A percentile compares a stretch with the other conserved stretches of the same genome.
phyloP scores from a whole-genome alignment of 2,329 filamentous ascomycete genomes.

The Magnaporthiopsis poae region DNA sequence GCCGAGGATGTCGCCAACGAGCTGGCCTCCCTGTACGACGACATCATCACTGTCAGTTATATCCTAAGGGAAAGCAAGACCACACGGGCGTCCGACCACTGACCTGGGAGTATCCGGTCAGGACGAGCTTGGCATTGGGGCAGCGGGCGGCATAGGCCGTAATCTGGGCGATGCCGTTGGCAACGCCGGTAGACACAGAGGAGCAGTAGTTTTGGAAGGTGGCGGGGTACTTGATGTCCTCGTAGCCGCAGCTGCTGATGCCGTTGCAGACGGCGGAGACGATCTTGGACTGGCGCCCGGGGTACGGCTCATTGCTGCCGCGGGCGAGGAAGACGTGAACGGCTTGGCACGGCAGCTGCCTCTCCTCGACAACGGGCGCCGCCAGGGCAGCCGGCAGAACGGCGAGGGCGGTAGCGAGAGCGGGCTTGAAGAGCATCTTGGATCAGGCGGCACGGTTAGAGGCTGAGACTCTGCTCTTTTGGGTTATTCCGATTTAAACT shows the following conservation, averaged over 20 bases:
- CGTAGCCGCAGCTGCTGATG: constrained; percentile 21
- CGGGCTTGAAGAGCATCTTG: neutral
- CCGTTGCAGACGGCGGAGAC: constrained; percentile 20
- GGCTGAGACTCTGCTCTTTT: neutral
- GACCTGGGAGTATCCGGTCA: constrained; percentile 22
- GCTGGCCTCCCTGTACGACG: constrained; percentile 9
- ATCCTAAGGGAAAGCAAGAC: neutral
- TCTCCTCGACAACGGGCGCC: neutral
- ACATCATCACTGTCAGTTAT: neutral
- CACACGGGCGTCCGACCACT: constrained; percentile 10
- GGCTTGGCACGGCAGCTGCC: constrained; percentile 14
- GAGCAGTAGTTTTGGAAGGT: constrained; percentile 17
- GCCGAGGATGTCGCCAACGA: constrained; percentile 16
- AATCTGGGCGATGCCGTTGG: constrained; percentile 17
- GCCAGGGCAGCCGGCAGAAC: neutral
- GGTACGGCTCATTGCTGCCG: constrained; percentile 23
- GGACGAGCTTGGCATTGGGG: constrained; percentile 19
- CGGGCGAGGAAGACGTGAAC: constrained; percentile 22
- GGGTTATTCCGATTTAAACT: neutral
- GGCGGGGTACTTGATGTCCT: constrained; percentile 13
- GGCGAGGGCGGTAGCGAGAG: neutral
- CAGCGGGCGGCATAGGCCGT: constrained; percentile 19
- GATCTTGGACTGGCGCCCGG: constrained; percentile 20
- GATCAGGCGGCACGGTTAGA: neutral
- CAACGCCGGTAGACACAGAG: constrained; percentile 17